Conservation (phyloP, 2,329 filamentous ascomycete species). For the Plenodomus biglobosus region DNA sequence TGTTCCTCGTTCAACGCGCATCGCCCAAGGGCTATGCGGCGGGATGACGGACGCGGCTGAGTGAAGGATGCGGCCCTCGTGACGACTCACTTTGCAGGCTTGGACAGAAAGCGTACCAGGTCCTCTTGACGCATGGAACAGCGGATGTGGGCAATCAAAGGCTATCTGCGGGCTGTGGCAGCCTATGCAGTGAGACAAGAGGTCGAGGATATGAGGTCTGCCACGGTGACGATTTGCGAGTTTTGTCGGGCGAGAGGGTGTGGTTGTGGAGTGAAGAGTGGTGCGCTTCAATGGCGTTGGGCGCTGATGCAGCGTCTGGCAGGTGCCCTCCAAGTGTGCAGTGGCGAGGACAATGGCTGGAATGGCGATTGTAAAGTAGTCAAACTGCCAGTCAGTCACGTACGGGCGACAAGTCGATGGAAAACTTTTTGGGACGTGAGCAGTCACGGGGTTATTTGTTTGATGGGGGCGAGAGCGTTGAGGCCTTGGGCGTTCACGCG, state of each 20-base stretch:
- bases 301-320: constrained; percentile 15
- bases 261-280: constrained; percentile 7
- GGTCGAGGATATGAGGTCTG: constrained; percentile 24
- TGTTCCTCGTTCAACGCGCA: background rate
- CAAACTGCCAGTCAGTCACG: constrained; percentile 1
- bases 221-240: constrained; percentile 44
- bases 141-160: constrained; percentile 21
- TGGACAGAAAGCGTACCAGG: constrained; percentile 89
- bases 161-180: constrained; percentile 41
- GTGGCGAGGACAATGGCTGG: background rate
- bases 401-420: too few relatives aligned
- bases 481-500: constrained; percentile 17
- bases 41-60: background rate
- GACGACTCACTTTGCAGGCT: constrained; percentile 80
- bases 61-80: constrained; percentile 8
- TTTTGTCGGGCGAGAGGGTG: too few relatives aligned
- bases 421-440: too few relatives aligned
- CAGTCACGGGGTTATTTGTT: background rate
- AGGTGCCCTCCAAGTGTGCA: background rate
- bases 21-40: too few relatives aligned
- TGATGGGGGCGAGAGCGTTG: background rate
- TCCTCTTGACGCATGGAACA: constrained; percentile 86
- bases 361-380: background rate
- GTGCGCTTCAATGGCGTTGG: constrained; percentile 22
- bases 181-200: constrained; percentile 37